phyloP scores from a whole-genome alignment of 73 alveolate species.

The Paramecium pentaurelia region DNA sequence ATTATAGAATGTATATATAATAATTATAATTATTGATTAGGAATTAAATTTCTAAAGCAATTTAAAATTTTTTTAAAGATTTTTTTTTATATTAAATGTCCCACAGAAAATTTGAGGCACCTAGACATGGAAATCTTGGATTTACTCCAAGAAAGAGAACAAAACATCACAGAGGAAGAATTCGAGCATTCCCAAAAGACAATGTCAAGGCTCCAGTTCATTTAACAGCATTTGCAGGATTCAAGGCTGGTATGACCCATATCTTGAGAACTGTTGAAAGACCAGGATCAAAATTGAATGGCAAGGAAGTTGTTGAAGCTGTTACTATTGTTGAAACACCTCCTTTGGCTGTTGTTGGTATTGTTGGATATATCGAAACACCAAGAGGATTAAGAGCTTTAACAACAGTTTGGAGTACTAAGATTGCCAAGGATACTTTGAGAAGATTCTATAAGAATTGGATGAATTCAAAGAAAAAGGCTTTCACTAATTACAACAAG shows the following conservation, averaged over 20 bases:
- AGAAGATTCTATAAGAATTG: slow-evolving; percentile 99
- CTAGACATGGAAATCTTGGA: slow-evolving; percentile 99
- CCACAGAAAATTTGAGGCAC: slow-evolving; percentile 99
- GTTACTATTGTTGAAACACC: slow-evolving; percentile 99
- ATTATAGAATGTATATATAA: neutral
- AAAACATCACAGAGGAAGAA: slow-evolving; percentile 97
- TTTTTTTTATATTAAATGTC: slow-evolving; percentile 78
- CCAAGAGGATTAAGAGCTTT: slow-evolving; percentile 99
- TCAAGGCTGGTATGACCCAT: slow-evolving; percentile 99
- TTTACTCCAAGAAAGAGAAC: slow-evolving; percentile 99
- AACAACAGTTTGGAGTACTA: slow-evolving; percentile 98
- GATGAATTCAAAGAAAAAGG: slow-evolving; percentile 96
- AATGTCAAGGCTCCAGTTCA: slow-evolving; percentile 83
- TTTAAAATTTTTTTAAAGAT: neutral
- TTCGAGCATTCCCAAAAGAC: slow-evolving; percentile 98
- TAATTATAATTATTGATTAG: neutral
- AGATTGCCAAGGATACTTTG: slow-evolving; percentile 96
- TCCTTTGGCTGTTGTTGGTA: slow-evolving; percentile 98
- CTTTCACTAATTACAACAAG: slow-evolving; percentile 97
- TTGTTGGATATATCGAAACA: slow-evolving; percentile 99
- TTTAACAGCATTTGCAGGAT: slow-evolving; percentile 99
- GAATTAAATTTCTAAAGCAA: neutral
- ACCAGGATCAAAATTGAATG: slow-evolving; percentile 97
- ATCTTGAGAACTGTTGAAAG: slow-evolving; percentile 98
- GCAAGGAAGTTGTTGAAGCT: slow-evolving; percentile 99